Conservation (phyloP, 139 green algal genomes). For the Ulvella scutata region DNA sequence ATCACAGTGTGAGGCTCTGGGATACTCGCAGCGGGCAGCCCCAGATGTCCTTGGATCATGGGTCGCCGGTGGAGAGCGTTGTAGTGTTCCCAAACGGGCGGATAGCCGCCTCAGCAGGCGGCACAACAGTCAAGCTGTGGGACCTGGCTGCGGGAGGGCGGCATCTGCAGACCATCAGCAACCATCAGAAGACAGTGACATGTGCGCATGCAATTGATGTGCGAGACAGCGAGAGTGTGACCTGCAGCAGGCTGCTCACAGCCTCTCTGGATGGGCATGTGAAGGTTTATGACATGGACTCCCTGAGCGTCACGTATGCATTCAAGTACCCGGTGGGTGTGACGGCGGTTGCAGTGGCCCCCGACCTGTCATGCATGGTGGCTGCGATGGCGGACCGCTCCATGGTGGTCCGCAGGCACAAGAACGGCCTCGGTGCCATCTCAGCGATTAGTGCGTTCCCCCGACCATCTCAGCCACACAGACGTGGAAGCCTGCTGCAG, state of each 20-base stretch:
- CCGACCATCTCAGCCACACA: no score
- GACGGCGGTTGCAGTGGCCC: constrained; percentile 48
- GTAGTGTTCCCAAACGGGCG: constrained; percentile 41
- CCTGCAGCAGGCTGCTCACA: constrained; percentile 58
- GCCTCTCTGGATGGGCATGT: constrained; percentile 84
- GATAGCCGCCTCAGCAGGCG: constrained; percentile 34
- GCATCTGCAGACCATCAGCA: constrained; percentile 48
- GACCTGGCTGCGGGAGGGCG: constrained; percentile 56
- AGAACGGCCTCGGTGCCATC: neutral
- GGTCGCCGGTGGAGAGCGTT: constrained; percentile 62
- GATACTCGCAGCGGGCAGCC: constrained; percentile 37
- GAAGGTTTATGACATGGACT: constrained; percentile 80
- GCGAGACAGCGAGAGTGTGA: constrained; percentile 26
- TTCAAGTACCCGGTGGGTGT: constrained; percentile 66
- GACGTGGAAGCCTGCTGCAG: no score
- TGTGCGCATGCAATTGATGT: constrained; percentile 38
- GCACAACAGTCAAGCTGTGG: constrained; percentile 68
- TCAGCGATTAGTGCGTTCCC: neutral
- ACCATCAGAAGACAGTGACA: constrained; percentile 92
- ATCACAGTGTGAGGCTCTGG: constrained; percentile 74
- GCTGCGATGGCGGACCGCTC: constrained; percentile 72
- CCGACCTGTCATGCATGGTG: constrained; percentile 51
- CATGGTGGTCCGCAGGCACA: constrained; percentile 47
- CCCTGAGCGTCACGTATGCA: constrained; percentile 56
- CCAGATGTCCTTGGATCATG: constrained; percentile 49